Evolutionary conservation across 2,329 filamentous ascomycete species (phyloP).

Genomic region (Tolypocladium cylindrosporum): DNA sequence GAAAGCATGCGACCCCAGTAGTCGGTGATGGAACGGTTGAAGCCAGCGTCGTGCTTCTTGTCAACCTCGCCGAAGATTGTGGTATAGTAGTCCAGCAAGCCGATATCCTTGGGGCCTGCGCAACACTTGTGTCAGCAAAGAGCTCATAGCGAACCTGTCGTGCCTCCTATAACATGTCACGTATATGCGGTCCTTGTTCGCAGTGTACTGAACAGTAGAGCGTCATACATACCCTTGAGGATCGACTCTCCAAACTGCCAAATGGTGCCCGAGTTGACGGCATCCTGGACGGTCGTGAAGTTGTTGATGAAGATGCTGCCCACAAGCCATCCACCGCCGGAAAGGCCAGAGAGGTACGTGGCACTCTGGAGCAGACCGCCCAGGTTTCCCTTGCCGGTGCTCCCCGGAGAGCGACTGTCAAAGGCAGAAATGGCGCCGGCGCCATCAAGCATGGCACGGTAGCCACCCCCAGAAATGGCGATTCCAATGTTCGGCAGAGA

Average conservation of each 20-base stretch:
- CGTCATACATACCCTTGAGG: constrained; percentile 18
- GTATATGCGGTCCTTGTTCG: too few relatives aligned
- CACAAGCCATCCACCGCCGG: constrained; percentile 79
- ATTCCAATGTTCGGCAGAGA: constrained; percentile 54
- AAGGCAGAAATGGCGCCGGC: constrained; percentile 72
- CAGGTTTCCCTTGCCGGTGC: constrained; percentile 48
- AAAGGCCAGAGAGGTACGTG: constrained; percentile 73
- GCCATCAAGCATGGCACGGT: constrained; percentile 73
- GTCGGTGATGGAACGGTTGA: constrained; percentile 64
- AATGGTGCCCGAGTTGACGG: constrained; percentile 22
- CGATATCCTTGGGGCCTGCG: constrained; percentile 23
- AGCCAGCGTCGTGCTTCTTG: constrained; percentile 28
- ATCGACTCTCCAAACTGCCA: constrained; percentile 33
- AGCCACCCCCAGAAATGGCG: constrained; percentile 75
- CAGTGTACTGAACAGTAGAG: neutral
- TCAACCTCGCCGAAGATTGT: constrained; percentile 23
- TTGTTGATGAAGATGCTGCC: constrained; percentile 77
- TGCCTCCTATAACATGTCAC: too few relatives aligned
- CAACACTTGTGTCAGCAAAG: too few relatives aligned
- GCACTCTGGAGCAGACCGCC: constrained; percentile 72
- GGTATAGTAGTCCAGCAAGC: constrained; percentile 27
- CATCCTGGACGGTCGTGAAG: constrained; percentile 51
- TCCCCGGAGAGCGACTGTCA: constrained; percentile 56
- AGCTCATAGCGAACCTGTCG: neutral
- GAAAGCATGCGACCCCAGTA: constrained; percentile 82